Evolutionary conservation across 2,329 filamentous ascomycete species (phyloP), one percentile per base, ranked within the genome.

Genomic region (Neopestalotiopsis rosae): DNA sequence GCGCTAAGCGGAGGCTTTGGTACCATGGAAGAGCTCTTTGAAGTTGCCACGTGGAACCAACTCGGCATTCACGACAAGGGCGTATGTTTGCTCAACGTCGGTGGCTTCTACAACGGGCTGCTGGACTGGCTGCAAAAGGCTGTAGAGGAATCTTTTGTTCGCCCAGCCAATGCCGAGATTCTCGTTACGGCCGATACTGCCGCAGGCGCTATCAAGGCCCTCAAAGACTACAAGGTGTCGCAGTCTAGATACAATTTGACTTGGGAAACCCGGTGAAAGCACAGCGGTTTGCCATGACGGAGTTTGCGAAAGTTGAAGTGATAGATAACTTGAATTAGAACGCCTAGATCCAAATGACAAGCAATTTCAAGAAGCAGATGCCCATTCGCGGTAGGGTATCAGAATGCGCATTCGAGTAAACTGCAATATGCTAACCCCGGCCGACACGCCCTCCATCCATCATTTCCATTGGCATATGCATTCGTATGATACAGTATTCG

Each of bases 21-120:
- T 24, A 99, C 96, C 2, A 88, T 98, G 79, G 96, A 99, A 84
- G 96, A 99, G 86, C 87, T 99, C 78, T 94, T 97, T 81, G 94
- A 97, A 83, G 90, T 94, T 2, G 91, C 90, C 32, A 97, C 94
- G 12, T 99, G 96, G 95, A 98, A 98, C 81, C 96, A 98, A 83
- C 83, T 99, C 64, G 95, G 96, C 1, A 98, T 99, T 73, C 96
- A 98, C 81, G 87, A 86, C 74, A 86, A 88, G 64, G 93, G 92
- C 3, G 90, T 98, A 61, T 90, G 95, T 67, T 84, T 98, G 63
- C 89, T 93, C 74, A 98, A 98, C 79, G 87, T 98, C 32, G 90
- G 95, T 67, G 94, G 94, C 0, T 98, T 97, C 81, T 99, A 95
- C 89, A 92, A 97, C 79, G 94, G 94, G 0, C 83, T 99, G 71